These are phyloP conservation scores for Paraphaeosphaeria minitans DNA, from an alignment of 2,329 filamentous ascomycete genomes.

Conservation along the genomic window DNA sequence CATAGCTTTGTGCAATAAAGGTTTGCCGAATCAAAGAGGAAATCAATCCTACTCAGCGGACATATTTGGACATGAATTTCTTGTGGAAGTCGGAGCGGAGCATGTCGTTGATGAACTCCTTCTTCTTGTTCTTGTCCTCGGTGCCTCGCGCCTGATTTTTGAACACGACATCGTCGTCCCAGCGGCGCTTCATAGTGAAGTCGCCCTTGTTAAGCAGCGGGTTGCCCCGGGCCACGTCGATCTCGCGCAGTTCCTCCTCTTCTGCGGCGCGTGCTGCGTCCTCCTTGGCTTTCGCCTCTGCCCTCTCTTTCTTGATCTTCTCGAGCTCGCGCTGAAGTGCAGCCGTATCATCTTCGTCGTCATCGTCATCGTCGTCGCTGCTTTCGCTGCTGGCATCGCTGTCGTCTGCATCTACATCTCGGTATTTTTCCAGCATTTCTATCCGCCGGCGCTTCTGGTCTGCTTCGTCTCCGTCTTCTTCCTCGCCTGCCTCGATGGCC, in stretches of 20 bases:
- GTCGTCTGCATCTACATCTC: slow-evolving; percentile 82
- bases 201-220: slow-evolving; percentile 86
- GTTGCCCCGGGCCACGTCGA: slow-evolving; percentile 90
- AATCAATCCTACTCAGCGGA: slow-evolving; percentile 3
- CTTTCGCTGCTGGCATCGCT: slow-evolving; percentile 60
- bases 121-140: slow-evolving; percentile 87
- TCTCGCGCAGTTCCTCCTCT: slow-evolving; percentile 82
- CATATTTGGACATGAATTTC: slow-evolving; percentile 71
- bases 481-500: slow-evolving; percentile 49
- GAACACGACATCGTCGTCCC: slow-evolving; percentile 99
- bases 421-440: slow-evolving; percentile 79
- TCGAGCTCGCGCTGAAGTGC: slow-evolving; percentile 91
- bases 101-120: slow-evolving; percentile 97
- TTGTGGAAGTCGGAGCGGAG: slow-evolving; percentile 96
- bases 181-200: slow-evolving; percentile 88
- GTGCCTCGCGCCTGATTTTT: slow-evolving; percentile 97
- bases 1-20: slow-evolving; percentile 68
- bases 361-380: slow-evolving; percentile 62
- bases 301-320: slow-evolving; percentile 87
- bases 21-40: too few relatives aligned
- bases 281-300: slow-evolving; percentile 79
- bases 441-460: slow-evolving; percentile 79
- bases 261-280: slow-evolving; percentile 80
- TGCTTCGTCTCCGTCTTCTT: slow-evolving; percentile 66
- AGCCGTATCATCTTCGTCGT: slow-evolving; percentile 78